These are phyloP conservation scores for Geranium rotundifolium DNA, from an alignment of 345 rosid genomes.

Conservation along the genomic window DNA sequence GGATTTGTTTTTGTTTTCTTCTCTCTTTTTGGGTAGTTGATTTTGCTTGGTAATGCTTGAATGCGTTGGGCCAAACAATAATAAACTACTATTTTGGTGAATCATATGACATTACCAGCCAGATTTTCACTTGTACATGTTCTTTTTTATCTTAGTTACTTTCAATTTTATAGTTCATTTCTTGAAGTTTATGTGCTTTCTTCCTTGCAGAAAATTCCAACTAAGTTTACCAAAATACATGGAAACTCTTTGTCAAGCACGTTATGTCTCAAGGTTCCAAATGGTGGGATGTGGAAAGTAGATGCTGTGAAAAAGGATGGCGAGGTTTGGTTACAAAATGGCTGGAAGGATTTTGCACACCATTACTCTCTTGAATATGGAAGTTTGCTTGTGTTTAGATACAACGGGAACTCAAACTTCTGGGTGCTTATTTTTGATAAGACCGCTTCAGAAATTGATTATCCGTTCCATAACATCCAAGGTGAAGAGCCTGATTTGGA, in stretches of 20 bases:
- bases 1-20: neutral
- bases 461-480: neutral
- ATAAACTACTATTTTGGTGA: neutral
- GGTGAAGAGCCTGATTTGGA: neutral
- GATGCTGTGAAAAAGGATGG: conserved; percentile 2
- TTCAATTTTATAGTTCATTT: neutral
- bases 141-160: too few relatives aligned
- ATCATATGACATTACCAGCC: neutral
- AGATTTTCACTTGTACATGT: too few relatives aligned
- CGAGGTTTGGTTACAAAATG: conserved; percentile 6
- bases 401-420: conserved; percentile 1
- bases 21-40: neutral
- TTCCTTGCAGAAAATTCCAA: conserved; percentile 15
- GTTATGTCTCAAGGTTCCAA: conserved; percentile 4
- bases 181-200: neutral
- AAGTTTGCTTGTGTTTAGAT: conserved; percentile 9
- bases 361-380: conserved; percentile 8
- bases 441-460: conserved; percentile 9
- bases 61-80: neutral
- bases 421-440: conserved; percentile 8
- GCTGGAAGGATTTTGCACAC: conserved; percentile 9
- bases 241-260: conserved; percentile 4
- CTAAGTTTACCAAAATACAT: conserved; percentile 7
- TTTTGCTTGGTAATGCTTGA: neutral
- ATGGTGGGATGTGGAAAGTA: conserved; percentile 12